These are phyloP conservation scores for Elaeis guineensis DNA, from an alignment of 176 grass and related monocot genomes.

Conservation along the genomic window DNA sequence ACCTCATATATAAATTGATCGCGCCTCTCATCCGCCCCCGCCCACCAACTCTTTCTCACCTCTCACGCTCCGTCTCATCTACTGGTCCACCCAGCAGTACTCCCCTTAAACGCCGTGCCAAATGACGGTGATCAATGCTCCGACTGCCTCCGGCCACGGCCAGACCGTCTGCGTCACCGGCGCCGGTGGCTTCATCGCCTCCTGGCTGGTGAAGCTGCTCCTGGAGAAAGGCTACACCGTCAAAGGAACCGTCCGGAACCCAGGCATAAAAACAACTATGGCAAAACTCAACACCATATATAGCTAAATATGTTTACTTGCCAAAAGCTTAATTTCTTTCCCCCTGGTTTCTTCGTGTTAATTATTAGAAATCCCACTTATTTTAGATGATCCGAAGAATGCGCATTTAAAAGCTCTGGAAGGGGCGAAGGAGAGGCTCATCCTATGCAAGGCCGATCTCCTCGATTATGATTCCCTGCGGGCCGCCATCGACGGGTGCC, in stretches of 20 bases:
- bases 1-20: too few relatives aligned
- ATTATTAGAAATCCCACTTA: neutral
- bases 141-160: conserved; percentile 18
- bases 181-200: conserved; percentile 79
- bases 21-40: too few relatives aligned
- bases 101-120: conserved; percentile 7
- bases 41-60: too few relatives aligned
- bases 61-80: too few relatives aligned
- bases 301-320: too few relatives aligned
- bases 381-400: conserved; percentile 77
- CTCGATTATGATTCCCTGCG: conserved; percentile 79
- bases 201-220: conserved; percentile 80
- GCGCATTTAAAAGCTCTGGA: conserved; percentile 68
- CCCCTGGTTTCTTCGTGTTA: neutral
- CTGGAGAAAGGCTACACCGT: conserved; percentile 84
- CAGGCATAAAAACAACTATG: conserved; percentile 26
- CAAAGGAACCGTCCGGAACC: conserved; percentile 82
- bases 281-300: too few relatives aligned
- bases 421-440: conserved; percentile 65
- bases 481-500: conserved; percentile 63
- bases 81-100: too few relatives aligned
- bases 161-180: conserved; percentile 82
- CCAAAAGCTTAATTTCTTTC: too few relatives aligned
- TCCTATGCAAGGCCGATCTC: conserved; percentile 86
- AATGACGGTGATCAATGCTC: conserved; percentile 5